These are phyloP conservation scores for Claviceps digitariae DNA, from an alignment of 2,329 filamentous ascomycete genomes.

Conservation along the genomic window DNA sequence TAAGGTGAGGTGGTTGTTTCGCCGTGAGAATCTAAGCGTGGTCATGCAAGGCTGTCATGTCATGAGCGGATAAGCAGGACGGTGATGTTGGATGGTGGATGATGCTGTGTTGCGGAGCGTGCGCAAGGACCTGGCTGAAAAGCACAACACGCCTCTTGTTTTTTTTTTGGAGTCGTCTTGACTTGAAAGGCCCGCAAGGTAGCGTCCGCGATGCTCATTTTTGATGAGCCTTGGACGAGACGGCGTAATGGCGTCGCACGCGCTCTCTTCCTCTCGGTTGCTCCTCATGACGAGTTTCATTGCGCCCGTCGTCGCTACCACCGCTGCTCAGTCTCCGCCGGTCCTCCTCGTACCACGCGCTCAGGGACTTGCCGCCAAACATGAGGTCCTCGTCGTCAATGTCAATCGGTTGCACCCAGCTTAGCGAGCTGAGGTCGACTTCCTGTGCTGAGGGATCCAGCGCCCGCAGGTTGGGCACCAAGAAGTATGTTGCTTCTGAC, in stretches of 20 bases:
- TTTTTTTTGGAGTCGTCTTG: no score
- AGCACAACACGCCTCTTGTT: no score
- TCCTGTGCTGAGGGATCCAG: constrained; percentile 20
- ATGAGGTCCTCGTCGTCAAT: constrained; percentile 49
- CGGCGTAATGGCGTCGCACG: constrained; percentile 15
- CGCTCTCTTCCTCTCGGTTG: constrained; percentile 8
- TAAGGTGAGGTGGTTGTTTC: not conserved
- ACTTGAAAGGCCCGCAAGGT: no score
- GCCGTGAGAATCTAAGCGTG: not conserved
- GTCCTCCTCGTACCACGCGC: constrained; percentile 45
- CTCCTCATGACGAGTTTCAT: constrained; percentile 21
- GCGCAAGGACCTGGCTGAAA: no score
- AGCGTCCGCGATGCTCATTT: not conserved
- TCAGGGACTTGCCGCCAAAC: constrained; percentile 46
- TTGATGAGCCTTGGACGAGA: not conserved
- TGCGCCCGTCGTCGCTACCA: constrained; percentile 18
- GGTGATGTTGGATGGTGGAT: no score
- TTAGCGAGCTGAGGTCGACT: constrained; percentile 19
- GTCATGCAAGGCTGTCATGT: not conserved
- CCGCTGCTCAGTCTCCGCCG: constrained; percentile 22
- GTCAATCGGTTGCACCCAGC: constrained; percentile 40
- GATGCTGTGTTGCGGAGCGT: no score
- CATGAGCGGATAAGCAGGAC: no score
- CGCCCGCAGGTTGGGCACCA: constrained; percentile 20
- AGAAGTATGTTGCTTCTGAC: constrained; percentile 15